phyloP scores from a whole-genome alignment of 2,329 filamentous ascomycete genomes.

The Thielaviopsis ethacetica region DNA sequence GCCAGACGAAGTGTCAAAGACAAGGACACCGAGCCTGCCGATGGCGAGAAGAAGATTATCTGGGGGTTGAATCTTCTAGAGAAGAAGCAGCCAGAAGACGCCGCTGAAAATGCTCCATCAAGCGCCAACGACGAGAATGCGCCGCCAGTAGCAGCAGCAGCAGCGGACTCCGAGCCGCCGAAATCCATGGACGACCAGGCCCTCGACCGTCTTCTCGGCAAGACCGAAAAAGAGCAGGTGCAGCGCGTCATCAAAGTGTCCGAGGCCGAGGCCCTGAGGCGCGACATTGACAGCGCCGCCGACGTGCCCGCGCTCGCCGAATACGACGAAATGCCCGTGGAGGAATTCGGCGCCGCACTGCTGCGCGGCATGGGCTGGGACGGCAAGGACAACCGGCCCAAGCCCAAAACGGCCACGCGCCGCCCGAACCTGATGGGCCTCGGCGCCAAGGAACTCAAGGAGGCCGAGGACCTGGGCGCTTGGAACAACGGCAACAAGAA shows the following conservation, averaged over 20 bases:
- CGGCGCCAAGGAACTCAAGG: constrained; percentile 67
- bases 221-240: constrained; percentile 22
- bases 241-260: constrained; percentile 37
- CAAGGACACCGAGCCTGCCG: constrained; percentile 17
- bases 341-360: constrained; percentile 84
- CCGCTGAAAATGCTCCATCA: not conserved
- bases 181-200: constrained; percentile 34
- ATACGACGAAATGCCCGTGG: constrained; percentile 78
- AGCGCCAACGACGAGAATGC: not conserved
- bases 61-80: constrained; percentile 27
- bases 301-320: constrained; percentile 64
- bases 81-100: not conserved
- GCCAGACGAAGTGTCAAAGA: not conserved
- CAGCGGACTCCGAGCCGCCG: not conserved
- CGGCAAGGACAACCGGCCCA: constrained; percentile 38
- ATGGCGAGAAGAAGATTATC: constrained; percentile 37
- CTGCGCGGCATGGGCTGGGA: constrained; percentile 95
- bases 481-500: constrained; percentile 55
- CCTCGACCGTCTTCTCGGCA: constrained; percentile 48
- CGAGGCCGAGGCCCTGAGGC: constrained; percentile 53
- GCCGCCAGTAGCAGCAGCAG: not conserved
- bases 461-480: constrained; percentile 55
- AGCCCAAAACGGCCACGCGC: constrained; percentile 46
- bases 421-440: constrained; percentile 74
- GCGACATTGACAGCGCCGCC: constrained; percentile 55